phyloP scores from a whole-genome alignment of 2,329 filamentous ascomycete species.

The Paramyrothecium sp. region DNA sequence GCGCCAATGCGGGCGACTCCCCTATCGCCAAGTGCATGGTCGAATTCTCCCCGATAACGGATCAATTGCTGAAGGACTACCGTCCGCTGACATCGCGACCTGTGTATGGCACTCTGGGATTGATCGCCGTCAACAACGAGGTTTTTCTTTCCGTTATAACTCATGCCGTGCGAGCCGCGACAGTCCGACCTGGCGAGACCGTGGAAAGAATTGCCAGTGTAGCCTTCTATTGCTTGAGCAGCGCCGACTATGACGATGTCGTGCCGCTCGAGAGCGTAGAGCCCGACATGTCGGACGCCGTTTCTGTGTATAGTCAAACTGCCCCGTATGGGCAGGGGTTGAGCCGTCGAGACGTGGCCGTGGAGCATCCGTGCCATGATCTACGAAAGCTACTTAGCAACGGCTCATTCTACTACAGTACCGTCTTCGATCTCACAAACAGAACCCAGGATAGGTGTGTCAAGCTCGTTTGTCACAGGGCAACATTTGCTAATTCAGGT shows the following conservation, averaged over 20 bases:
- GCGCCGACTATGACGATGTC: constrained; percentile 80
- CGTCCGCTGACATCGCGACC: constrained; percentile 70
- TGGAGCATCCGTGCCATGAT: constrained; percentile 87
- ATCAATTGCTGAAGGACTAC: constrained; percentile 72
- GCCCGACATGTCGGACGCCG: constrained; percentile 43
- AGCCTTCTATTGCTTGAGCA: constrained; percentile 91
- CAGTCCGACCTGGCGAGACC: constrained; percentile 81
- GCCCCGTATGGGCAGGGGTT: constrained; percentile 38
- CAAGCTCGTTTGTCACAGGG: background rate
- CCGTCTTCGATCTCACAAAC: constrained; percentile 96
- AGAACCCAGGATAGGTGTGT: constrained; percentile 79
- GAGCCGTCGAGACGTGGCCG: constrained; percentile 65
- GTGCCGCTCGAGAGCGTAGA: constrained; percentile 54
- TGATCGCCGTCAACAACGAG: constrained; percentile 81
- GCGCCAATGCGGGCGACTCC: constrained; percentile 39
- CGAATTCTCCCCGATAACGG: constrained; percentile 69
- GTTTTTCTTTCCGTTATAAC: constrained; percentile 92
- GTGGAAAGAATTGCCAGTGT: constrained; percentile 84
- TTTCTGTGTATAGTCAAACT: constrained; percentile 45
- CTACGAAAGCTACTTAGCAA: constrained; percentile 90
- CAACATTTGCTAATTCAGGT: constrained; percentile 11
- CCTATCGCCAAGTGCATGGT: constrained; percentile 74
- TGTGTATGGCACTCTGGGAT: constrained; percentile 81
- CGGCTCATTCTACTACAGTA: constrained; percentile 96
- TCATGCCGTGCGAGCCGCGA: constrained; percentile 74